Base-by-base conservation (phyloP, 768 basidiomycete species). In the Macrolepiota fuliginosa region DNA sequence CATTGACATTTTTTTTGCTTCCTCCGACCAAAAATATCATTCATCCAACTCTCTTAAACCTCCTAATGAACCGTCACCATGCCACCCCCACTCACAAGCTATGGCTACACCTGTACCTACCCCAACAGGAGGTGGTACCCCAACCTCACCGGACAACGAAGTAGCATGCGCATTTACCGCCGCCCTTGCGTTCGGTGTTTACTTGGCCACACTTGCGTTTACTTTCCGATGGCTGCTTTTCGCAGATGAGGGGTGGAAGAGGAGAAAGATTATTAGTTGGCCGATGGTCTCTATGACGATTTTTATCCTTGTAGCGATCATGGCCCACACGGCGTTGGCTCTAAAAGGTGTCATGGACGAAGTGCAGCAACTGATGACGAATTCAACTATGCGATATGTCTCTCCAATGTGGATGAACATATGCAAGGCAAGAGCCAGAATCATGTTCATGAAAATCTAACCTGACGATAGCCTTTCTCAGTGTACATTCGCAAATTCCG, bases 151-250 rank as follows among this genome's bases (percentile, higher is more conserved):
- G 36, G 57, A 49, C 57, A 58, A 58, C 24, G 24, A 25, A 1
- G 57, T 40, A 37, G 47, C 57, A 12, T 49, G 17, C 24, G 47
- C 13, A 9, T 58, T 58, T n/a, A 39, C 47, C 15, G 35, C 46
- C 24, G 57, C 57, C 25, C 57, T 58, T 17, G 47, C 47, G 2
- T 29, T 50, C 12, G 57, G 57, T 17, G 5, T 58, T 17, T 58
- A 58, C 47, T 13, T 58, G 19, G n/a, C 35, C 35, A 58, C 47
- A 9, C 36, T 58, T 9, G 49, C 19, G 1, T 58, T 58, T 19
- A 58, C 57, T 1, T 22, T 58, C n/a, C 57, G 57, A 25, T 58
- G 57, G 57, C n/a, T 58, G 15, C 47, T 58, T 10, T 58, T 58
- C 17, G 39, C 57, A 35, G 57, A 58, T 25, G 57, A 58, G 24